These are phyloP conservation scores for Cynara cardunculus DNA, from an alignment of 129 eudicot species.

Conservation along the genomic window DNA sequence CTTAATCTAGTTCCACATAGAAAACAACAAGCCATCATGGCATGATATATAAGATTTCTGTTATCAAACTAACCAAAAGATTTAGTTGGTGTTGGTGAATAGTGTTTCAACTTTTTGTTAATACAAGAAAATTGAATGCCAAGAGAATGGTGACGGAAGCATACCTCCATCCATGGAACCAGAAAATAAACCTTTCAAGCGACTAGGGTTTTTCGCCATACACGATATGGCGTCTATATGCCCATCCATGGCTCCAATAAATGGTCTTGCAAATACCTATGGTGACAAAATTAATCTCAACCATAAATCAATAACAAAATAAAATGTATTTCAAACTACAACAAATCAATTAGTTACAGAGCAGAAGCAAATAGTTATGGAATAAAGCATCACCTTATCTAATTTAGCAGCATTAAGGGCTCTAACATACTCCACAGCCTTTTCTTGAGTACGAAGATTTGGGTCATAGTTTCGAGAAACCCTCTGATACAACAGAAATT, in stretches of 20 bases:
- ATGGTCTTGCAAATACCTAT: slow-evolving; percentile 89
- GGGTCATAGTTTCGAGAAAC: slow-evolving; percentile 82
- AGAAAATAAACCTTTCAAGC: slow-evolving; percentile 74
- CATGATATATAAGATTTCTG: too few species aligned
- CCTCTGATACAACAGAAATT: slow-evolving; percentile 42
- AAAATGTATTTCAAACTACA: not conserved
- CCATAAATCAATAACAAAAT: not conserved
- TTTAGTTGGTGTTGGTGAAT: too few species aligned
- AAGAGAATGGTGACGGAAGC: not conserved
- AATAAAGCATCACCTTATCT: slow-evolving; percentile 55
- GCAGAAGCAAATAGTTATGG: not conserved
- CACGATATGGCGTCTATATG: slow-evolving; percentile 76
- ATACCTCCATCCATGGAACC: slow-evolving; percentile 98
- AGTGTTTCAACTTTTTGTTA: too few species aligned
- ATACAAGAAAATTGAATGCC: too few species aligned
- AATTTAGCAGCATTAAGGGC: slow-evolving; percentile 93
- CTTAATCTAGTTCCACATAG: too few species aligned
- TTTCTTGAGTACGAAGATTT: slow-evolving; percentile 79
- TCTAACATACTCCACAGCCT: slow-evolving; percentile 88
- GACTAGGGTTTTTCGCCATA: slow-evolving; percentile 86
- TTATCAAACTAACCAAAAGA: too few species aligned
- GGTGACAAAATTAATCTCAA: not conserved
- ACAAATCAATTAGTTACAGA: not conserved
- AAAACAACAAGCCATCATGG: too few species aligned
- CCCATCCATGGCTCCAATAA: slow-evolving; percentile 95